Evolutionary conservation across 1,284 basidiomycete genomes (phyloP).

Genomic region (Takashimella koratensis): DNA sequence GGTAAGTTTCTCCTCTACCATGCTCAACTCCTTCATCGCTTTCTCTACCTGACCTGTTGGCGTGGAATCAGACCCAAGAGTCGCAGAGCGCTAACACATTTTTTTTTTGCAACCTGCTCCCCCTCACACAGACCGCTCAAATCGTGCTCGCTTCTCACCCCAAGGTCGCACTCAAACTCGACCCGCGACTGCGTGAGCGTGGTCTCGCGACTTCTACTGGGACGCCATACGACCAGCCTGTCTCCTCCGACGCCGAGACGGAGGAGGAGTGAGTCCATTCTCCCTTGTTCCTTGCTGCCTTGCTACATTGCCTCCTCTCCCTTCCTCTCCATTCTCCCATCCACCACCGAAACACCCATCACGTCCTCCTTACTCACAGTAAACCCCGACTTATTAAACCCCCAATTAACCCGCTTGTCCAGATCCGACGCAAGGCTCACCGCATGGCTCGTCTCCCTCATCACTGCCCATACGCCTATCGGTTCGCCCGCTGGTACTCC

Average conservation of each 20-base stretch:
- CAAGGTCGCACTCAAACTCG: slow-evolving; percentile 2
- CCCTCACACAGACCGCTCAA: slow-evolving; percentile 9
- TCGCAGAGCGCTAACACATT: too few species aligned
- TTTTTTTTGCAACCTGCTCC: neutral
- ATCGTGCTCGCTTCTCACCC: slow-evolving; percentile 9
- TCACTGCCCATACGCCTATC: slow-evolving; percentile 12
- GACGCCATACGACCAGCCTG: slow-evolving; percentile 4
- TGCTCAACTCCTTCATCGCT: neutral
- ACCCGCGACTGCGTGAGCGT: slow-evolving; percentile 10
- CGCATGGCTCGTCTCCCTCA: slow-evolving; percentile 9
- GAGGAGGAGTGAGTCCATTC: slow-evolving; percentile 6
- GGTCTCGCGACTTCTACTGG: slow-evolving; percentile 8
- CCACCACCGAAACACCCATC: neutral
- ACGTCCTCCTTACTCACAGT: too few species aligned
- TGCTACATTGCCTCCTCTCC: neutral
- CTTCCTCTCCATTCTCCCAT: too few species aligned
- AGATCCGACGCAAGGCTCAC: slow-evolving; percentile 3
- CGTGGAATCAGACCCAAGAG: too few species aligned
- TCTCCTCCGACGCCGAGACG: neutral
- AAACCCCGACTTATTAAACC: too few species aligned
- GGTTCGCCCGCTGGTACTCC: slow-evolving; percentile 10
- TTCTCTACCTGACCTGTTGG: neutral
- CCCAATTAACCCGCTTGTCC: too few species aligned
- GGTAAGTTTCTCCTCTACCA: slow-evolving; percentile 4
- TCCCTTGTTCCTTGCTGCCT: neutral